Evolutionary conservation across 805 yeast genomes (phyloP).

Genomic region (Wickerhamomyces xylosicus): DNA sequence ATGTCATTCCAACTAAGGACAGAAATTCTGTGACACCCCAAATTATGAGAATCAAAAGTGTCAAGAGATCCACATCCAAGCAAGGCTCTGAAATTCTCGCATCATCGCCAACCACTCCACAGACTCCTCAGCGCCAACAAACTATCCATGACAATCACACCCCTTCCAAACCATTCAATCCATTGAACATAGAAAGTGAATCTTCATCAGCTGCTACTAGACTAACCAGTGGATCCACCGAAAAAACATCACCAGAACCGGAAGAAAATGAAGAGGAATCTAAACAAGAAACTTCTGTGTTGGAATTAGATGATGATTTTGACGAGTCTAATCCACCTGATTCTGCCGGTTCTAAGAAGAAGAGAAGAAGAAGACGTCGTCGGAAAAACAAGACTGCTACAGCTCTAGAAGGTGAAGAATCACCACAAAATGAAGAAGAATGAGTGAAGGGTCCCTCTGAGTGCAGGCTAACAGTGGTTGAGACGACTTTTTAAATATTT

Average conservation of each 20-base stretch:
- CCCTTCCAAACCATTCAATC: not conserved
- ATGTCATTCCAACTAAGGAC: conserved; percentile 13
- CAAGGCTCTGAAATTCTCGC: not conserved
- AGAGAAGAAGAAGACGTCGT: not conserved
- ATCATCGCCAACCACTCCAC: not conserved
- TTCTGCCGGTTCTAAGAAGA: not conserved
- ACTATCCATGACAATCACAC: not conserved
- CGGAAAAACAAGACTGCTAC: not conserved
- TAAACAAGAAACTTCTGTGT: not conserved
- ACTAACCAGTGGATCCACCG: not conserved
- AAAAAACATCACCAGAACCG: not conserved
- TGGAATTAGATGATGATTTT: not conserved
- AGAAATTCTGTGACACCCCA: conserved; percentile 5
- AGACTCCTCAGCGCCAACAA: not conserved
- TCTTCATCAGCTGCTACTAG: not conserved
- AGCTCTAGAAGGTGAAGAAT: no score
- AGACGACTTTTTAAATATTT: no score
- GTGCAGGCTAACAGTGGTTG: no score
- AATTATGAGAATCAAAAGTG: conserved; percentile 4
- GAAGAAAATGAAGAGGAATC: no score
- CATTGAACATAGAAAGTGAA: no score
- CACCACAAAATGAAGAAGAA: no score
- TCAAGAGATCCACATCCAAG: not conserved
- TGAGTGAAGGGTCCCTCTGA: no score
- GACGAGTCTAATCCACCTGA: not conserved